These are phyloP conservation scores for Ceratobasidium sp. DNA, from an alignment of 1,284 basidiomycete genomes.

Conservation along the genomic window DNA sequence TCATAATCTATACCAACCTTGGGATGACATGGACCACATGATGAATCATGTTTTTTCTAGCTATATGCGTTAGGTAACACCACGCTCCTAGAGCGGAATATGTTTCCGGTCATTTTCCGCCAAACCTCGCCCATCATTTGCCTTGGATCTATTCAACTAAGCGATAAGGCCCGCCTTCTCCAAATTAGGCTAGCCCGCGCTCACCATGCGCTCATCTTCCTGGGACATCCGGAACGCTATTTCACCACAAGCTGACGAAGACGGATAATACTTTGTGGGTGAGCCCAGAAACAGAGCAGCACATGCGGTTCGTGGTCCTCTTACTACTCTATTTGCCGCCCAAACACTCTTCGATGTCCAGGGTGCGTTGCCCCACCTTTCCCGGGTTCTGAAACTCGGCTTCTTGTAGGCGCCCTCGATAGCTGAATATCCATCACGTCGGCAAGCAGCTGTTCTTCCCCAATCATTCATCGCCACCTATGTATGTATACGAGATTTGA, in stretches of 20 bases:
- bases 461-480: too few relatives aligned
- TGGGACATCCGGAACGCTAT: conserved; percentile 67
- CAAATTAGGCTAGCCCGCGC: background rate
- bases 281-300: conserved; percentile 45
- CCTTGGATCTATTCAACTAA: conserved; percentile 71
- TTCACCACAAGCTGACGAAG: conserved; percentile 56
- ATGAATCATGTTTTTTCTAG: too few relatives aligned
- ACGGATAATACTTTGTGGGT: conserved; percentile 46
- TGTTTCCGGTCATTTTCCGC: conserved; percentile 62
- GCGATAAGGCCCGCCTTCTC: background rate
- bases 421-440: too few relatives aligned
- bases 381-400: too few relatives aligned
- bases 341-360: background rate
- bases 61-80: conserved; percentile 22
- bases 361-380: too few relatives aligned
- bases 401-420: too few relatives aligned
- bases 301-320: background rate
- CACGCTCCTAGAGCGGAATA: conserved; percentile 70
- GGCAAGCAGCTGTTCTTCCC: too few relatives aligned
- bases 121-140: conserved; percentile 61
- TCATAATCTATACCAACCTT: conserved; percentile 75
- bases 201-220: conserved; percentile 54
- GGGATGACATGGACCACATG: conserved; percentile 54
- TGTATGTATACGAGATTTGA: too few relatives aligned
- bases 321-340: background rate